Evolutionary conservation across 331 rosid species (phyloP).

Genomic region (Malus hybrid): DNA sequence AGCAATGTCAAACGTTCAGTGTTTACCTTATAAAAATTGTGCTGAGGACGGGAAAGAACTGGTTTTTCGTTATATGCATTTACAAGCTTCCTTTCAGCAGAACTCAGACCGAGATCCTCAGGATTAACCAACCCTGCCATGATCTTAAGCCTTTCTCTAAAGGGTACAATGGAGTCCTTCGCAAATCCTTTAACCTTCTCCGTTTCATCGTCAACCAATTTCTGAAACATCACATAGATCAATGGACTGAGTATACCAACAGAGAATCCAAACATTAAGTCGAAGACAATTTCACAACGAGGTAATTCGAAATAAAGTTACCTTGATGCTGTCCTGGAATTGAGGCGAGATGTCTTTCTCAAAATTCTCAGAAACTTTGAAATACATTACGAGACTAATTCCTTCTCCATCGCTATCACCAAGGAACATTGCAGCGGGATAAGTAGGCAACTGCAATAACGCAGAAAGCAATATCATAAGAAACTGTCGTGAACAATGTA

Average conservation of each 20-base stretch:
- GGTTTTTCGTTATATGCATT: constrained; percentile 9
- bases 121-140: constrained; percentile 84
- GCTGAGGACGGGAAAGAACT: constrained; percentile 89
- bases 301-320: constrained; percentile 8
- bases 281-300: neutral
- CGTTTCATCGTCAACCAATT: constrained; percentile 71
- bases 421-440: constrained; percentile 89
- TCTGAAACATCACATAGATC: constrained; percentile 34
- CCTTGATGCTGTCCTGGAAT: constrained; percentile 74
- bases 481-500: neutral
- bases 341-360: constrained; percentile 60
- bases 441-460: constrained; percentile 69
- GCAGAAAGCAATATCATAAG: constrained; percentile 9
- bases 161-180: constrained; percentile 63
- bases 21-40: constrained; percentile 63
- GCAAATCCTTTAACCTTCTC: constrained; percentile 86
- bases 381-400: constrained; percentile 74
- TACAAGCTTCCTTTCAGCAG: constrained; percentile 73
- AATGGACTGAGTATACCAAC: neutral
- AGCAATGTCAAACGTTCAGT: neutral
- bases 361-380: constrained; percentile 56
- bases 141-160: constrained; percentile 86
- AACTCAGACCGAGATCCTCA: constrained; percentile 73
- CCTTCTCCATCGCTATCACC: constrained; percentile 94
- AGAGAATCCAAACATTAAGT: neutral